A percentile compares a stretch with the other conserved stretches of the same genome.
phyloP scores from a whole-genome alignment of 257 asterid genomes.

The Solanum clarkiae region DNA sequence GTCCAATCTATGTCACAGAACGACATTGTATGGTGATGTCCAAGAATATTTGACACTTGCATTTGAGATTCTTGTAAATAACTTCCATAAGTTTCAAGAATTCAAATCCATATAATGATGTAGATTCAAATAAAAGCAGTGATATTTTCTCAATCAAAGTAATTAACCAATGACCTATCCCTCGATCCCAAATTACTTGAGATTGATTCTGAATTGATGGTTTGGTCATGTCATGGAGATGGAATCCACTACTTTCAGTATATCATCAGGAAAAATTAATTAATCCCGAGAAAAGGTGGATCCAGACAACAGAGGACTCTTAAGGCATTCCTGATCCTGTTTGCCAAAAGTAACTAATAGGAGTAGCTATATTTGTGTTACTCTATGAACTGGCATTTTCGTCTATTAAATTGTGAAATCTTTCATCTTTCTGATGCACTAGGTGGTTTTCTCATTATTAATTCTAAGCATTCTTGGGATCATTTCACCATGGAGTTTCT shows the following conservation, averaged over 20 bases:
- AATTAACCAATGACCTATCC: not conserved
- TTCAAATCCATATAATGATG: not conserved
- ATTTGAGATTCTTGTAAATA: not conserved
- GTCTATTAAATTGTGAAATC: not conserved
- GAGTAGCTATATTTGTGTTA: not conserved
- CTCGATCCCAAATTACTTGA: not conserved
- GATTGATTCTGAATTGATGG: not conserved
- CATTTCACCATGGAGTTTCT: slow-evolving; percentile 36
- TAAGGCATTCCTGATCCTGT: not conserved
- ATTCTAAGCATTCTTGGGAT: slow-evolving; percentile 67
- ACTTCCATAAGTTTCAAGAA: not conserved
- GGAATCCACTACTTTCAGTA: not conserved
- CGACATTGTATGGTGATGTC: not conserved
- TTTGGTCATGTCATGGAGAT: not conserved
- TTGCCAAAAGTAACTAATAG: not conserved
- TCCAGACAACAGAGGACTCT: not conserved
- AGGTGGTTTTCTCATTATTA: slow-evolving; percentile 52
- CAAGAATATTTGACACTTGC: not conserved
- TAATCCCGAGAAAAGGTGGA: not conserved
- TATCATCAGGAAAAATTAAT: not conserved
- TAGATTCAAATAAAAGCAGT: not conserved
- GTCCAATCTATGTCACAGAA: not conserved
- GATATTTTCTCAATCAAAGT: not conserved
- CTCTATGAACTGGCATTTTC: not conserved
- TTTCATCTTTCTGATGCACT: slow-evolving; percentile 9